Percentiles rank a stretch among this genome's conserved stretches.
Conservation (phyloP, 441 rosid genomes). For the Euphorbia schlechtendalii region DNA sequence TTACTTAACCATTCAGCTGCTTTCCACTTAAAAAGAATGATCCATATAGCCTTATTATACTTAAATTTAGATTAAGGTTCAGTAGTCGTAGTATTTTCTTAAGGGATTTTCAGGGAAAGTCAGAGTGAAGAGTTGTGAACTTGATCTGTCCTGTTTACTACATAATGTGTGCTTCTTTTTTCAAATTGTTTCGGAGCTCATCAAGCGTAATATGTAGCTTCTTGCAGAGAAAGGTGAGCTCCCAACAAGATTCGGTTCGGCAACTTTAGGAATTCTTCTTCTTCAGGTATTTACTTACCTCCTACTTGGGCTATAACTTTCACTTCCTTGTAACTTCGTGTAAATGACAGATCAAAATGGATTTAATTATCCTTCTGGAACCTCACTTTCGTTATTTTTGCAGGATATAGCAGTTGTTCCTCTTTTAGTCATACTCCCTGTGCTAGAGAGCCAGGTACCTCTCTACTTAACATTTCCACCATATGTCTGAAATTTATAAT, state of each 20-base stretch:
- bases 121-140: background rate
- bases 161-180: background rate
- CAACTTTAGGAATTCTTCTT: constrained; percentile 95
- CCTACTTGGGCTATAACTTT: background rate
- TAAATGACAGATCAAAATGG: constrained; percentile 17
- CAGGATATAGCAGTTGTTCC: constrained; percentile 99
- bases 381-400: constrained; percentile 23
- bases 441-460: constrained; percentile 86
- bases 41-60: background rate
- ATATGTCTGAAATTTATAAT: background rate
- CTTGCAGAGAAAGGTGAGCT: constrained; percentile 99
- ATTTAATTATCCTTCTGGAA: constrained; percentile 21
- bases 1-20: no score
- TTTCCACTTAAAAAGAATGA: background rate
- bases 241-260: constrained; percentile 95
- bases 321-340: constrained; percentile 13
- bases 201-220: constrained; percentile 52
- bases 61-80: background rate
- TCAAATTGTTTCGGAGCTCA: constrained; percentile 27
- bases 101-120: background rate
- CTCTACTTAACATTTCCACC: constrained; percentile 4
- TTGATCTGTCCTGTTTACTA: background rate
- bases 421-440: constrained; percentile 86
- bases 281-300: constrained; percentile 71
- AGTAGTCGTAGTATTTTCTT: background rate